Conservation (phyloP, 2,329 filamentous ascomycete species). For the Botrytis porri region DNA sequence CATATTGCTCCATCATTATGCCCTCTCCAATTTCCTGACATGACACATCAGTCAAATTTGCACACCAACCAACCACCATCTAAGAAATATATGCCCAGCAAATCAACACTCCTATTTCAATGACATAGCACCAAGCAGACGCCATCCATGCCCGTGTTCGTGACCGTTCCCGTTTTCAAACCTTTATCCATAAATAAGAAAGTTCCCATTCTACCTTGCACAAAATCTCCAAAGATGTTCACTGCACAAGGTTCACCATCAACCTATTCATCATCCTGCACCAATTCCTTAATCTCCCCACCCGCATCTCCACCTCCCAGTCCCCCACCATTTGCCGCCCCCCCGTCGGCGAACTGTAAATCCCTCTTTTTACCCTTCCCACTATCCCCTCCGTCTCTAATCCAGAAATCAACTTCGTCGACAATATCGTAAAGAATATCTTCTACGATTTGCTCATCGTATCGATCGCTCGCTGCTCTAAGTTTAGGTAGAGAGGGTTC, state of each 20-base stretch:
- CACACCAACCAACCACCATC: background rate
- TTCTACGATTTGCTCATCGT: slow-evolving; percentile 90
- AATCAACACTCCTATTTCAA: background rate
- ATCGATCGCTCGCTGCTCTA: slow-evolving; percentile 70
- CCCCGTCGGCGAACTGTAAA: slow-evolving; percentile 24
- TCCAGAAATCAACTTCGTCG: slow-evolving; percentile 90
- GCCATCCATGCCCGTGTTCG: background rate
- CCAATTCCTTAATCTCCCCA: slow-evolving; percentile 62
- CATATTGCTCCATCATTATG: background rate
- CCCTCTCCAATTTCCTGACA: background rate
- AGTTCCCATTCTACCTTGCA: background rate
- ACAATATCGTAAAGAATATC: slow-evolving; percentile 90
- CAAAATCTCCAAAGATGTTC: background rate
- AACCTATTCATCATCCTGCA: slow-evolving; percentile 54
- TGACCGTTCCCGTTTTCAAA: background rate
- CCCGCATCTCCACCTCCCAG: slow-evolving; percentile 36
- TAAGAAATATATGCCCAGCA: background rate
- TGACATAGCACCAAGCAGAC: background rate
- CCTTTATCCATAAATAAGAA: background rate
- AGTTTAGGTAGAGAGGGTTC: slow-evolving; percentile 22
- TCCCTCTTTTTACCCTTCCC: slow-evolving; percentile 31
- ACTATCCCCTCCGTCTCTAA: slow-evolving; percentile 50
- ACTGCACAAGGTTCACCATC: background rate
- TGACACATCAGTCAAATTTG: background rate
- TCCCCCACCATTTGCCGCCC: slow-evolving; percentile 25